These are phyloP conservation scores for Trypanosoma boissoni DNA, from an alignment of 208 protist genomes.

Conservation along the genomic window DNA sequence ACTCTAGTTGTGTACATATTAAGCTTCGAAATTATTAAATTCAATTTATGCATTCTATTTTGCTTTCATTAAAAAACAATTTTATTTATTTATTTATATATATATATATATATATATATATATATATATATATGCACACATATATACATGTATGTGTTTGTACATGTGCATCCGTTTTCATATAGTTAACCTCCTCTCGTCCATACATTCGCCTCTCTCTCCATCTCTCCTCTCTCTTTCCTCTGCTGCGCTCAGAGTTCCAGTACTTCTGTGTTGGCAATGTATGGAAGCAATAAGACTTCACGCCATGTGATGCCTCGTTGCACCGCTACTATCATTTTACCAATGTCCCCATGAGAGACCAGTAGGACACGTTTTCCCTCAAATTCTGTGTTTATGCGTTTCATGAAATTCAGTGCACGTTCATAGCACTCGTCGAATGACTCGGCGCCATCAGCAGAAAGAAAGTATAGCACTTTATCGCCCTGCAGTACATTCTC, in stretches of 20 bases:
- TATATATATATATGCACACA: background rate
- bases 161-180: background rate
- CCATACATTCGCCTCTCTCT: background rate
- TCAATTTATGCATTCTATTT: no score
- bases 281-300: constrained; percentile 63
- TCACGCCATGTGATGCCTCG: constrained; percentile 65
- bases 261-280: constrained; percentile 84
- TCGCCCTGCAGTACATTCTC: constrained; percentile 76
- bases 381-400: constrained; percentile 47
- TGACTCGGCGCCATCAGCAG: constrained; percentile 58
- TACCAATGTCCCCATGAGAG: constrained; percentile 91
- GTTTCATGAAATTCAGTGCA: constrained; percentile 52
- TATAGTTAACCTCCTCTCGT: no score
- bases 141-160: background rate
- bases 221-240: background rate
- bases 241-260: constrained; percentile 18
- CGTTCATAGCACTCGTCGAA: constrained; percentile 77
- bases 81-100: background rate
- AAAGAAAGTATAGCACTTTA: constrained; percentile 84
- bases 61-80: background rate
- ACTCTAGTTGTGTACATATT: no score
- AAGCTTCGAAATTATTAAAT: no score
- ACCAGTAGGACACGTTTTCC: constrained; percentile 79
- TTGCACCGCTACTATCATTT: constrained; percentile 79
- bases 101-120: background rate